Evolutionary conservation across 1,284 basidiomycete genomes (phyloP), one percentile per base, ranked within the genome.

Genomic region (Cerrena zonata): DNA sequence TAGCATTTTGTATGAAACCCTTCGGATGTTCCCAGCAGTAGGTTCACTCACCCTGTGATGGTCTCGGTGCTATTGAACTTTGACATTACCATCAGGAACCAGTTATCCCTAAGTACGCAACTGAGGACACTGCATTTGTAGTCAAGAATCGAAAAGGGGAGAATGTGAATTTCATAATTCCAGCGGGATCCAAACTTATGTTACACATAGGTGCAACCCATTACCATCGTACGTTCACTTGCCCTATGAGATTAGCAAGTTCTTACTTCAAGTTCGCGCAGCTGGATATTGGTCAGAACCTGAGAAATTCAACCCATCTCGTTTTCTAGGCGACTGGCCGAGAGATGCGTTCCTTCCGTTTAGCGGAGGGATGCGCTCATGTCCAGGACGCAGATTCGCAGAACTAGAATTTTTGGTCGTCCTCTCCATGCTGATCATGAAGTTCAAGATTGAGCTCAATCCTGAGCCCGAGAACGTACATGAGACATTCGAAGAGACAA

Each of bases 21-120:
- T 86, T 10, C 72, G 83, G 18, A 64, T 84, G 56, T 82, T 77
- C 59, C 78, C 82, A 41, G 72, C 79, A 7, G 81, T 82, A 45
- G 58, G 75, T 67, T 43, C 36, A n/a, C n/a, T 36, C 34, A 36
- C n/a, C 39, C 11, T 19, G 18, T 5, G 22, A 10, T 18, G 39
- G n/a, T n/a, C n/a, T n/a, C n/a, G n/a, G n/a, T n/a, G n/a, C n/a
- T n/a, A n/a, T n/a, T n/a, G n/a, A n/a, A n/a, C n/a, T n/a, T n/a
- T n/a, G n/a, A n/a, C n/a, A n/a, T n/a, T n/a, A n/a, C n/a, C n/a
- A n/a, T n/a, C n/a, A n/a, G 42, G 47, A 13, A 10, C n/a, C 48
- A 44, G 50, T 53, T 12, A 69, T 84, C 26, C 78, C 81, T 15
- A 85, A 85, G 61, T 50, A 61, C 18, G 71, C 70, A 42, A 68